Evolutionary conservation across 352 stramenopile genomes (phyloP), one percentile per base, ranked within the genome.

Genomic region (Phytopythium ostracodes): DNA sequence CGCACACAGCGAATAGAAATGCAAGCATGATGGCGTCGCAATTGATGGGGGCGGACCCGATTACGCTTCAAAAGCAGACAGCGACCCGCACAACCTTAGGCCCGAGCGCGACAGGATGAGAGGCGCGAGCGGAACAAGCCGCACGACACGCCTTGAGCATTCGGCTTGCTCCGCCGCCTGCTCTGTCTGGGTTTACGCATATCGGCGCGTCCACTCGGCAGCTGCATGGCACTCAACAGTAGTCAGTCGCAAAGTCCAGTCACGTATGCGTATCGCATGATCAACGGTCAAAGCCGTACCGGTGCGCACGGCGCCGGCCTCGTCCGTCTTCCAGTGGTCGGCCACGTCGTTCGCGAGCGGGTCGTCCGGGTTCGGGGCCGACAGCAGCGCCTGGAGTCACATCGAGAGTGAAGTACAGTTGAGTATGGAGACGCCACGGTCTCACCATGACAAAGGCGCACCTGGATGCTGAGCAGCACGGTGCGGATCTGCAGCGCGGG

Each of bases 401-500:
- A 40, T 14, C 10, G 11, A 40, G 35, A 9, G 35, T 40, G 35
- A n/a, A n/a, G n/a, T 40, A 40, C 10, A 40, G 35, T 9, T 40
- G 35, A 40, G 35, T 17, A 40, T n/a, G n/a, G n/a, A n/a, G n/a
- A n/a, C n/a, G n/a, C n/a, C n/a, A n/a, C n/a, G n/a, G n/a, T n/a
- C n/a, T n/a, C n/a, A n/a, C n/a, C n/a, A n/a, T n/a, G n/a, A n/a
- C n/a, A n/a, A n/a, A n/a, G n/a, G n/a, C 49, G 18, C 49, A 73
- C 88, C 73, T 99, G 97, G 72, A 99, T 99, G 66, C 88, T 98
- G 58, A 99, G 77, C 20, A 99, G 79, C 54, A 99, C 96, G 2
- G 96, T 99, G 70, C 96, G 82, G 75, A 99, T 99, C 84, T 99
- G 96, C 46, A 99, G 84, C n/a, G 96, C 96, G 1, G 97, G 97